These are phyloP conservation scores for Trichaptum fuscoviolaceum DNA, from an alignment of 768 basidiomycete genomes.

Conservation along the genomic window DNA sequence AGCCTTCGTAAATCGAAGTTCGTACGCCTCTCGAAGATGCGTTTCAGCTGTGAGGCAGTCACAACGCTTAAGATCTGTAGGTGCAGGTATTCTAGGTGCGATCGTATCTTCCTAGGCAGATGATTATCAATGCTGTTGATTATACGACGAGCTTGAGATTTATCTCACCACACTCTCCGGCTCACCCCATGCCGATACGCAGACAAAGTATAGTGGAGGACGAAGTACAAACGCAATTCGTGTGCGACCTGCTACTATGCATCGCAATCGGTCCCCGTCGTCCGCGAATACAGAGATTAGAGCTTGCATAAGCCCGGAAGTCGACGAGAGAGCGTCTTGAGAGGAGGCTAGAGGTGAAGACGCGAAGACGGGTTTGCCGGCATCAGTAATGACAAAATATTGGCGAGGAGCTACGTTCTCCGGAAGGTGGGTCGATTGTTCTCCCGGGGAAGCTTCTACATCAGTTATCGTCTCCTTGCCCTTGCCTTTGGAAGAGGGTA, in stretches of 20 bases:
- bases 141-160: not conserved
- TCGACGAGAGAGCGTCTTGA: conserved; percentile 61
- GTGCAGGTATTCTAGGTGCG: conserved; percentile 93
- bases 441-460: not conserved
- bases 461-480: not conserved
- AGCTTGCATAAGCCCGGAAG: conserved; percentile 91
- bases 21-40: conserved; percentile 82
- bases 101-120: conserved; percentile 76
- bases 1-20: conserved; percentile 87
- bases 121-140: conserved; percentile 22
- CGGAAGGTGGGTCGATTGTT: not conserved
- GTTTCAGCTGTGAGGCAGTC: conserved; percentile 75
- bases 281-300: conserved; percentile 94
- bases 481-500: not conserved
- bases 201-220: conserved; percentile 87
- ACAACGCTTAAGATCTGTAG: conserved; percentile 90
- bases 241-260: conserved; percentile 76
- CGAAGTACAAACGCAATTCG: conserved; percentile 85
- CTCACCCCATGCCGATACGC: conserved; percentile 89
- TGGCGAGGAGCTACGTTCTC: conserved; percentile 47
- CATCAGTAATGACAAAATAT: conserved; percentile 91
- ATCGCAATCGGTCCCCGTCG: conserved; percentile 80
- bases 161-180: conserved; percentile 88
- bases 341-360: conserved; percentile 9
- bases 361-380: conserved; percentile 95